Evolutionary conservation across 257 asterid species (phyloP).

Genomic region (Asclepias syriaca): DNA sequence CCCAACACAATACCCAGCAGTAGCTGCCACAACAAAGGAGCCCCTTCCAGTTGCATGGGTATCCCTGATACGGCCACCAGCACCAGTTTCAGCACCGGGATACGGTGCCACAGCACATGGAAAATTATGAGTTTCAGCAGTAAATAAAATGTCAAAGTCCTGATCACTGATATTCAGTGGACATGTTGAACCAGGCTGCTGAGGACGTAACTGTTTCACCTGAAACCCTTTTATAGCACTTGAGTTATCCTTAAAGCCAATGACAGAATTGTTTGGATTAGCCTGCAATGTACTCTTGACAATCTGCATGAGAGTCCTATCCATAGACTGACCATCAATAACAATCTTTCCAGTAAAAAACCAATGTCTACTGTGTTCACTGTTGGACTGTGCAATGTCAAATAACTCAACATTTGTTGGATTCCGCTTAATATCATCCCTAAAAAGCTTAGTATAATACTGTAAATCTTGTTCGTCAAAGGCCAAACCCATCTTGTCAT

Average conservation of each 20-base stretch:
- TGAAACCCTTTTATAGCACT: constrained; percentile 82
- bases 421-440: constrained; percentile 73
- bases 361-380: constrained; percentile 98
- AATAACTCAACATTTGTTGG: constrained; percentile 90
- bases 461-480: constrained; percentile 91
- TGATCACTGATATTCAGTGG: constrained; percentile 44
- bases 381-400: constrained; percentile 96
- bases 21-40: constrained; percentile 81
- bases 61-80: constrained; percentile 93
- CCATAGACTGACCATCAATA: constrained; percentile 63
- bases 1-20: constrained; percentile 94
- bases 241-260: constrained; percentile 95
- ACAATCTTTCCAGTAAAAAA: constrained; percentile 80
- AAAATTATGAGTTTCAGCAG: constrained; percentile 96
- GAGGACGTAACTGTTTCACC: constrained; percentile 63
- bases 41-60: constrained; percentile 97
- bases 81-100: constrained; percentile 99
- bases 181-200: constrained; percentile 65
- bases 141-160: constrained; percentile 71
- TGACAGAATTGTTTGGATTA: constrained; percentile 81
- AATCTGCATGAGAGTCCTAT: constrained; percentile 81
- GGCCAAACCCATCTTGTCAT: constrained; percentile 82
- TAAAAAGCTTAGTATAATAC: constrained; percentile 77
- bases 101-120: constrained; percentile 98
- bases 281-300: constrained; percentile 78